Evolutionary conservation across 345 rosid species (phyloP).

Genomic region (Tarenaya hassleriana): DNA sequence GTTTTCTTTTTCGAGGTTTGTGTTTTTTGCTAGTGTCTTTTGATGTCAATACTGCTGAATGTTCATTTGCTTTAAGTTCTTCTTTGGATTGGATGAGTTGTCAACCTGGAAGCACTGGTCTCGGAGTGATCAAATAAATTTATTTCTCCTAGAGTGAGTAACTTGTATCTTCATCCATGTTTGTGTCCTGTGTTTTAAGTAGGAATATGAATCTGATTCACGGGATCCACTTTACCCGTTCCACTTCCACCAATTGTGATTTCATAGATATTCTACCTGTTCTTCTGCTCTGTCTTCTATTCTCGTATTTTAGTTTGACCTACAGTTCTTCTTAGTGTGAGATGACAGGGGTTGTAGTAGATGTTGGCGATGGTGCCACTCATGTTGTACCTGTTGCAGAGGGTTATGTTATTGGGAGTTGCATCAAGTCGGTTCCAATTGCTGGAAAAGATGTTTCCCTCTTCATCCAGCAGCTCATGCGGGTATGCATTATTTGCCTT

Average conservation of each 20-base stretch:
- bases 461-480: slow-evolving; percentile 95
- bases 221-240: no score
- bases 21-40: slow-evolving; percentile 3
- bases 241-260: background rate
- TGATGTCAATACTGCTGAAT: background rate
- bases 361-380: slow-evolving; percentile 96
- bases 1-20: background rate
- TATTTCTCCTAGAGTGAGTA: background rate
- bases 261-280: slow-evolving; percentile 1
- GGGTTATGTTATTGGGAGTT: slow-evolving; percentile 94
- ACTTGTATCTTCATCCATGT: background rate
- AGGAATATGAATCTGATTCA: background rate
- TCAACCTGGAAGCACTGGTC: background rate
- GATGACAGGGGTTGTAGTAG: slow-evolving; percentile 99
- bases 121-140: background rate
- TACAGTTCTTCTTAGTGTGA: slow-evolving; percentile 64
- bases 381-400: slow-evolving; percentile 97
- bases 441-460: slow-evolving; percentile 87
- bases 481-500: slow-evolving; percentile 39
- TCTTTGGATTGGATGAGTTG: slow-evolving; percentile 4
- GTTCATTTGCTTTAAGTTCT: background rate
- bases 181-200: background rate
- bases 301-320: slow-evolving; percentile 36
- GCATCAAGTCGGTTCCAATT: slow-evolving; percentile 84
- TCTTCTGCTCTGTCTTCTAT: background rate